Evolutionary conservation across 2,329 filamentous ascomycete genomes (phyloP).

Genomic region (Beauveria asiatica): DNA sequence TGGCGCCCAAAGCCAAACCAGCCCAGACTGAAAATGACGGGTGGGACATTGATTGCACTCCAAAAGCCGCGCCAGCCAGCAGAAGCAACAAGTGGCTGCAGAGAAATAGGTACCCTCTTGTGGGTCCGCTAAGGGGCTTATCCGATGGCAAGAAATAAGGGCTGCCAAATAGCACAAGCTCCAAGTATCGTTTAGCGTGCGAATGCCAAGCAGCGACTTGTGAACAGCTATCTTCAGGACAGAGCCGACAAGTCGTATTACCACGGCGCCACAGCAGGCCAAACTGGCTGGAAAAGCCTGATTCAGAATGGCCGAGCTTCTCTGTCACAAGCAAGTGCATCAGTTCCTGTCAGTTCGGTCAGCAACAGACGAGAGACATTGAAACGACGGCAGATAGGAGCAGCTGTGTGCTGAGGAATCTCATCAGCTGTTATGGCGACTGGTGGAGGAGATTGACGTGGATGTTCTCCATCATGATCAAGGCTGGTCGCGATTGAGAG

Average conservation of each 20-base stretch:
- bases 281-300: neutral
- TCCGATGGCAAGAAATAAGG: constrained; percentile 6
- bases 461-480: constrained; percentile 8
- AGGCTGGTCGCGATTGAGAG: constrained; percentile 1
- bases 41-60: neutral
- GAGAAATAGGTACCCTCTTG: neutral
- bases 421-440: neutral
- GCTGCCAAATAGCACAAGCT: neutral
- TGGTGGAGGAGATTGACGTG: constrained; percentile 7
- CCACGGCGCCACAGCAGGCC: neutral
- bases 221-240: neutral
- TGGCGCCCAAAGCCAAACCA: neutral
- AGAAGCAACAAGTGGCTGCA: constrained; percentile 4
- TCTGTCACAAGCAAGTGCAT: neutral
- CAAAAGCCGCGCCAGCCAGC: neutral
- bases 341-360: neutral
- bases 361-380: neutral
- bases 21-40: neutral
- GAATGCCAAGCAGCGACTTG: neutral
- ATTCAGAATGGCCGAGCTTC: neutral
- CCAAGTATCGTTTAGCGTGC: neutral
- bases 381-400: neutral
- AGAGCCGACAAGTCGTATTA: neutral
- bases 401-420: neutral
- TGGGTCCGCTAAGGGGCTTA: constrained; percentile 10